Evolutionary conservation across 2,329 filamentous ascomycete genomes (phyloP).

Genomic region (Beauveria caledonica): DNA sequence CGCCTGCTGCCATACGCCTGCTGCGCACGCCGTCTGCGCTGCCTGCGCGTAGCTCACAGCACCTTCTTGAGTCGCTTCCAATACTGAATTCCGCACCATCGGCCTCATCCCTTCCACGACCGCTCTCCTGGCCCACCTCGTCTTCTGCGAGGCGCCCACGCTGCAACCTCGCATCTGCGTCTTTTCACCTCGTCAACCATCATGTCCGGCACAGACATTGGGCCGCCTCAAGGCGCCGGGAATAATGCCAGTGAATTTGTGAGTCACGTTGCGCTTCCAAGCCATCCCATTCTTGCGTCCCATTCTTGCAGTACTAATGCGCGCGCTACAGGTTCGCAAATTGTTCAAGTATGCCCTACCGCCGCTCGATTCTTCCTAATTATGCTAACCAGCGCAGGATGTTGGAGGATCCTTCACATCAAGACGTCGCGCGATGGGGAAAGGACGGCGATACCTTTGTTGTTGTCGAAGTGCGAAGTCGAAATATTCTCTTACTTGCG

Average conservation of each 20-base stretch:
- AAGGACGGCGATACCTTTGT: slow-evolving; percentile 94
- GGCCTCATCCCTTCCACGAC: not conserved
- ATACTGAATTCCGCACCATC: not conserved
- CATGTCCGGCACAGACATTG: slow-evolving; percentile 28
- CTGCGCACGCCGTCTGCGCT: not conserved
- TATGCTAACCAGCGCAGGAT: slow-evolving; percentile 52
- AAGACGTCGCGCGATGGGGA: slow-evolving; percentile 90
- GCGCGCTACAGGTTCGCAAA: slow-evolving; percentile 71
- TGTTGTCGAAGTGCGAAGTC: slow-evolving; percentile 71
- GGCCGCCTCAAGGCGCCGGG: slow-evolving; percentile 32
- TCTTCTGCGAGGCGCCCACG: slow-evolving; percentile 4
- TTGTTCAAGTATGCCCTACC: slow-evolving; percentile 73
- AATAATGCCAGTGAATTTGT: slow-evolving; percentile 96
- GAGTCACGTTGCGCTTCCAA: slow-evolving; percentile 33
- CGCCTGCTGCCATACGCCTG: not conserved
- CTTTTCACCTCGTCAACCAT: not conserved
- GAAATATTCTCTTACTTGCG: not conserved
- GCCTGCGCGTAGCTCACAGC: not conserved
- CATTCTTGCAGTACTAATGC: slow-evolving; percentile 20
- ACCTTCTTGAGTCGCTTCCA: not conserved
- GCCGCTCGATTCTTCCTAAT: slow-evolving; percentile 13
- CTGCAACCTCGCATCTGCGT: not conserved
- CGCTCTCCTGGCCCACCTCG: not conserved
- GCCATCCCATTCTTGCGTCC: no score
- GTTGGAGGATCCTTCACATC: slow-evolving; percentile 90